Evolutionary conservation across 805 yeast genomes (phyloP).

Genomic region (Hanseniaspora valbyensis): DNA sequence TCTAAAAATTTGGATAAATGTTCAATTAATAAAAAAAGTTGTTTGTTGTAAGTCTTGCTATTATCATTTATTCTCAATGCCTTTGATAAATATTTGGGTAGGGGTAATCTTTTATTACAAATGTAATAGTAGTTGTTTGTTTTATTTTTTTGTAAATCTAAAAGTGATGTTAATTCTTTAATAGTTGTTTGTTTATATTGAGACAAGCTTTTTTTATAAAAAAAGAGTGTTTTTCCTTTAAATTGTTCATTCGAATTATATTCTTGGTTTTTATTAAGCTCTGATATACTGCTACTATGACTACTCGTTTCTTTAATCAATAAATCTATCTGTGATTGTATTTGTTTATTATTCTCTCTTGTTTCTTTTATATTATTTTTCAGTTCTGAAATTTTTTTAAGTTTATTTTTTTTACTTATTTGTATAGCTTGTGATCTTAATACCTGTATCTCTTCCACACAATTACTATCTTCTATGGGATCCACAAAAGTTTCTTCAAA

Average conservation of each 20-base stretch:
- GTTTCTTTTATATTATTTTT: neutral
- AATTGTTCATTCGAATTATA: neutral
- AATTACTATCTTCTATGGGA: neutral
- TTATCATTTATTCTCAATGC: neutral
- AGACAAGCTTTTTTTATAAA: neutral
- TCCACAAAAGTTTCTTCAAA: neutral
- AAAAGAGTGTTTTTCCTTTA: neutral
- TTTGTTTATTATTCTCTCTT: neutral
- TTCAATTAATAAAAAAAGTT: constrained; percentile 8
- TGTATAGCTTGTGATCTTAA: constrained; percentile 11
- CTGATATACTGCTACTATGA: neutral
- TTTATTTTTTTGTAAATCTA: constrained; percentile 4
- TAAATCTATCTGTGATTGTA: neutral
- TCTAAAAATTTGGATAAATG: constrained; percentile 9
- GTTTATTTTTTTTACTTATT: constrained; percentile 1
- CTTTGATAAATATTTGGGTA: constrained; percentile 6
- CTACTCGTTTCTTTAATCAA: neutral
- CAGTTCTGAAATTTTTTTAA: neutral
- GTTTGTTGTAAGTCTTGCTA: constrained; percentile 2
- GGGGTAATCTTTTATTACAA: constrained; percentile 4
- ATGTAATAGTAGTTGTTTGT: constrained; percentile 12
- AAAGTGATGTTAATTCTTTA: neutral
- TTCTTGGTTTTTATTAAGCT: neutral
- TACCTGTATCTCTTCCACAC: neutral
- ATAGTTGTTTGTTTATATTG: neutral